Base-by-base conservation (phyloP, 495 filamentous ascomycete genomes). In the Cercophora scortea region DNA sequence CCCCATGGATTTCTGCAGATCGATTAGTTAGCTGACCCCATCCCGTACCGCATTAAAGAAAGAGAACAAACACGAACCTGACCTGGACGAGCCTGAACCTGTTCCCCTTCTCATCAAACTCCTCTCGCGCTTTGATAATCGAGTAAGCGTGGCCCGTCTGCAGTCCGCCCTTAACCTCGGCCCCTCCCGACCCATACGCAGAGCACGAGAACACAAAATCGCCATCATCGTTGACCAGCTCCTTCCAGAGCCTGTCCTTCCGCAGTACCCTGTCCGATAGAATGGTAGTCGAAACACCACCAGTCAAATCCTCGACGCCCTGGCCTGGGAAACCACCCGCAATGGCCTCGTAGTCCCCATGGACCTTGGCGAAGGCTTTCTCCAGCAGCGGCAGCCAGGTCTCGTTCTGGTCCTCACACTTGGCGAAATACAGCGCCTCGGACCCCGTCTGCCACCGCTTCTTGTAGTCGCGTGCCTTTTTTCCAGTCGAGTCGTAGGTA, bases 301-400 rank as follows among this genome's bases (percentile, higher is more conserved):
- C 87, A 5, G 87, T 89, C 49, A 90, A 69, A 62, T 91, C 87
- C 66, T 91, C 87, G 47, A 91, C 80, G 10, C 76, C 88, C 61
- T 91, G 87, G 8, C 83, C 84, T 9, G 85, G 78, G 59, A 79
- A 88, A 0, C 87, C 87, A n/a, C 86, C 86, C 39, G 85, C 79
- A 53, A 90, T 86, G 1, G 86, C 54, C 40, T 58, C 54, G 36
- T 61, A 66, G 45, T 66, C 63, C 3, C 84, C 84, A 54, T 91
- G 87, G 5, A 85, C 85, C 60, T 91, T 91, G 39, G 88, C 88
- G 60, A 87, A 91, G 1, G 87, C 87, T 62, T 91, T 91, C 58
- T 91, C 87, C 1, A 91, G 75, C 36, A 91, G 66, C 0, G 87
- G 88, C 13, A 91, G 71, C 87, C 87, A 91, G 0, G 86, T 91